Evolutionary conservation across 139 green algal species (phyloP).

Genomic region (Chlorella sp.): DNA sequence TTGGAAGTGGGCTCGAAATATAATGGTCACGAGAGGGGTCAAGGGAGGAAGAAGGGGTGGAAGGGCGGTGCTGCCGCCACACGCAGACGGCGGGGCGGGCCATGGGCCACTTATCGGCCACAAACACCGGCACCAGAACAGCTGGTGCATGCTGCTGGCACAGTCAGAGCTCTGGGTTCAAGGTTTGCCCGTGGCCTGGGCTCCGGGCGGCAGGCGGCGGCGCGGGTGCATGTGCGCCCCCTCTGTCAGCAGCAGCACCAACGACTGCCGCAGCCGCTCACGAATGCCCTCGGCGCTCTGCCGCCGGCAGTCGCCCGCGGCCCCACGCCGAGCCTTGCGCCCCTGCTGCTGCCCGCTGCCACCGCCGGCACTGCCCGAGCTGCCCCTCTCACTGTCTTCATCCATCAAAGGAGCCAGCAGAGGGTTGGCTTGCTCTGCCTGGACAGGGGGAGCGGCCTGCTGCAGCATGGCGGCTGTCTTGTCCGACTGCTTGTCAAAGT

Average conservation of each 20-base stretch:
- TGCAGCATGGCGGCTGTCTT: neutral
- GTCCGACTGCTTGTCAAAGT: conserved; percentile 22
- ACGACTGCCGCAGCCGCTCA: neutral
- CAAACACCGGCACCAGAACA: too few relatives aligned
- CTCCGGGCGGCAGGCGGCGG: too few relatives aligned
- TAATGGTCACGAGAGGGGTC: too few relatives aligned
- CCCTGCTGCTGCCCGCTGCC: neutral
- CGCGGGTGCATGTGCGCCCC: neutral
- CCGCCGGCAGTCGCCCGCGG: neutral
- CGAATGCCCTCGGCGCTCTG: neutral
- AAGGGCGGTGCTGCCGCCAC: too few relatives aligned
- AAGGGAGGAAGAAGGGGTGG: too few relatives aligned
- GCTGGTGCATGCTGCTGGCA: too few relatives aligned
- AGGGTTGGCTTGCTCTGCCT: neutral
- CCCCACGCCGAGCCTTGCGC: neutral
- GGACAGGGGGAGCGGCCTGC: neutral
- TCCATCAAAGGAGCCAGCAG: conserved; percentile 9
- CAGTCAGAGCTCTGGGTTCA: too few relatives aligned
- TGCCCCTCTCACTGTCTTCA: neutral
- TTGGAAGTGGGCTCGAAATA: too few relatives aligned
- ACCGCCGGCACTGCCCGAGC: neutral
- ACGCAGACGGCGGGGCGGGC: too few relatives aligned
- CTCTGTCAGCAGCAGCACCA: conserved; percentile 10
- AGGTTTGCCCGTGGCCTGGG: too few relatives aligned
- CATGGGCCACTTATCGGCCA: too few relatives aligned